Base-by-base conservation (phyloP, 352 stramenopile species). In the Proteromonas lacertae region DNA sequence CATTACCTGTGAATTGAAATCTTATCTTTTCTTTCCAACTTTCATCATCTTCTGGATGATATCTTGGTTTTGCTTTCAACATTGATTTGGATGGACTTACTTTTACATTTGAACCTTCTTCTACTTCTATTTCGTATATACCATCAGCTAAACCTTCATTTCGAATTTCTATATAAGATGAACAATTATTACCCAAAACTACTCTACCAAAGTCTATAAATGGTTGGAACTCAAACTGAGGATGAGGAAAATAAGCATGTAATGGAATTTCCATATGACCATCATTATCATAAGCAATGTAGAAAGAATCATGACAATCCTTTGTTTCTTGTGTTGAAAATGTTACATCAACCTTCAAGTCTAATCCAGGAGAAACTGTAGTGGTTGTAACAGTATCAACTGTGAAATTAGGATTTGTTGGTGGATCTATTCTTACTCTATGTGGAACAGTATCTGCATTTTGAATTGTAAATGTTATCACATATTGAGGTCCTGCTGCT, bases 261-360 rank as follows among this genome's bases (percentile, higher is more conserved):
- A 50, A 33, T 3, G 35, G 35, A 4, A 60, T 40, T 23, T 48
- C 39, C 0, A 60, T 33, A 26, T 34, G 9, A 7, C 39, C 33
- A 21, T 32, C 40, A 5, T 8, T 22, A 32, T 16, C 28, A 1
- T 46, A 23, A 6, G 50, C 17, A 31, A 20, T 29, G 26, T 52
- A 42, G n/a, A 26, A 33, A 18, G 51, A 50, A 14, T 45, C 22
- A 19, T 33, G n/a, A 17, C 44, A 13, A 35, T 10, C 23, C 8
- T 36, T 14, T 18, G 36, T 32, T 6, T 50, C 38, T 0, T 50
- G 52, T 8, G 59, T 35, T 30, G 43, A 40, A 38, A 52, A 60
- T 31, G 59, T 47, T 10, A 60, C 45, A 39, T 60, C 52, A 9
- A 44, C 50, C 5, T 31, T 18, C 7, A 59, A 29, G 21, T 60